These are phyloP conservation scores for Camptophora hylomeconis DNA, from an alignment of 2,329 filamentous ascomycete genomes.

Conservation along the genomic window DNA sequence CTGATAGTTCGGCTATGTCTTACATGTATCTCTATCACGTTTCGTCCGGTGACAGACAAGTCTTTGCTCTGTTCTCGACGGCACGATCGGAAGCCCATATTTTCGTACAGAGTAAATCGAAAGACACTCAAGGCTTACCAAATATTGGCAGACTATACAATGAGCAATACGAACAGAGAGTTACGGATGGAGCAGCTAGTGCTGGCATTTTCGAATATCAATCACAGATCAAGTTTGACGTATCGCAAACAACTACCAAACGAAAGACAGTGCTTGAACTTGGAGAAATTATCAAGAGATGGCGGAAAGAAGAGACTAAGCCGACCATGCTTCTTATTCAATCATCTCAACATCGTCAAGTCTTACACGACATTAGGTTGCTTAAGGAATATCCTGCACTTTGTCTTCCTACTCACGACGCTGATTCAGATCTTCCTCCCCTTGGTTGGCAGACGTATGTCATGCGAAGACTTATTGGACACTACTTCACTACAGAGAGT, in stretches of 20 bases:
- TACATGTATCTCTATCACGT: conserved; percentile 94
- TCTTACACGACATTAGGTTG: conserved; percentile 74
- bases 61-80: conserved; percentile 88
- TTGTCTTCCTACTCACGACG: conserved; percentile 64
- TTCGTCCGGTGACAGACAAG: conserved; percentile 74
- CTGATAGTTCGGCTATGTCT: conserved; percentile 53
- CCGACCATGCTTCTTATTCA: conserved; percentile 81
- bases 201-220: conserved; percentile 80
- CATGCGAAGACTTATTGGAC: conserved; percentile 70
- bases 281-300: conserved; percentile 75
- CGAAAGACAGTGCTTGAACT: conserved; percentile 83
- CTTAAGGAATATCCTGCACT: conserved; percentile 76
- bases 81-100: conserved; percentile 68
- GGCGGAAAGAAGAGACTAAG: conserved; percentile 69
- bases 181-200: conserved; percentile 54
- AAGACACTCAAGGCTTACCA: conserved; percentile 73
- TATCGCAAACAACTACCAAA: conserved; percentile 74
- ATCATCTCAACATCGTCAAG: conserved; percentile 67
- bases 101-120: conserved; percentile 70
- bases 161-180: conserved; percentile 53
- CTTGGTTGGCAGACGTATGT: conserved; percentile 89
- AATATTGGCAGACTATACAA: conserved; percentile 82
- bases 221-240: conserved; percentile 72
- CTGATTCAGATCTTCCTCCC: conserved; percentile 77
- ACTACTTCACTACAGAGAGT: conserved; percentile 83